Percentiles rank a stretch among this genome's conserved stretches.
These are phyloP conservation scores for Ustilago nuda DNA, from an alignment of 1,284 basidiomycete species.

Conservation along the genomic window DNA sequence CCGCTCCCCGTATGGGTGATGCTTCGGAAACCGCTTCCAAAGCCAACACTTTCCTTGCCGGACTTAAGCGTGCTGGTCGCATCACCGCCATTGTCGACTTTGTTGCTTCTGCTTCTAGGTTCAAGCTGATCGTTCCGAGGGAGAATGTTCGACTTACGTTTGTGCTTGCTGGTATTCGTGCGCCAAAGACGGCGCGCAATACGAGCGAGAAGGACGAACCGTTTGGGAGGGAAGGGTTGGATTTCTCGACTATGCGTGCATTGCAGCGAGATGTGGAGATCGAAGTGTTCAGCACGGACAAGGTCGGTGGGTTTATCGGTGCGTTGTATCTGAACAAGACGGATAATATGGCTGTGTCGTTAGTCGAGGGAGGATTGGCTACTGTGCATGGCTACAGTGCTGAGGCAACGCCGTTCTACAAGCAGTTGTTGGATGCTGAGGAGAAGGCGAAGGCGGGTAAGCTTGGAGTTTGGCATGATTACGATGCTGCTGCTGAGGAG, in stretches of 20 bases:
- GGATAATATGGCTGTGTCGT: constrained; percentile 84
- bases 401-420: constrained; percentile 81
- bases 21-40: constrained; percentile 74
- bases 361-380: constrained; percentile 85
- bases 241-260: constrained; percentile 82
- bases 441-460: constrained; percentile 76
- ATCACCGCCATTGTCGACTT: constrained; percentile 90
- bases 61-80: constrained; percentile 88
- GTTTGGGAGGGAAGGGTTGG: constrained; percentile 83
- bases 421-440: constrained; percentile 86
- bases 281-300: constrained; percentile 88
- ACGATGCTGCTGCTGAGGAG: constrained; percentile 47
- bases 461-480: constrained; percentile 77
- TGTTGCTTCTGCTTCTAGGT: constrained; percentile 74
- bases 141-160: constrained; percentile 62
- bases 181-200: constrained; percentile 72
- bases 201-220: constrained; percentile 88
- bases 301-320: constrained; percentile 95
- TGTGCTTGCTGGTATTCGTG: constrained; percentile 69
- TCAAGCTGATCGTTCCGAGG: constrained; percentile 62
- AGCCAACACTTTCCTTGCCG: constrained; percentile 77
- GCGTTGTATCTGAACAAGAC: constrained; percentile 77
- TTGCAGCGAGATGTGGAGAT: constrained; percentile 97
- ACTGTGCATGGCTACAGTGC: constrained; percentile 89
- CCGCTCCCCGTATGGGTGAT: constrained; percentile 79